A percentile compares a stretch with the other conserved stretches of the same genome.
These are phyloP conservation scores for Eucalyptus globulus DNA, from an alignment of 345 rosid species.

Conservation along the genomic window DNA sequence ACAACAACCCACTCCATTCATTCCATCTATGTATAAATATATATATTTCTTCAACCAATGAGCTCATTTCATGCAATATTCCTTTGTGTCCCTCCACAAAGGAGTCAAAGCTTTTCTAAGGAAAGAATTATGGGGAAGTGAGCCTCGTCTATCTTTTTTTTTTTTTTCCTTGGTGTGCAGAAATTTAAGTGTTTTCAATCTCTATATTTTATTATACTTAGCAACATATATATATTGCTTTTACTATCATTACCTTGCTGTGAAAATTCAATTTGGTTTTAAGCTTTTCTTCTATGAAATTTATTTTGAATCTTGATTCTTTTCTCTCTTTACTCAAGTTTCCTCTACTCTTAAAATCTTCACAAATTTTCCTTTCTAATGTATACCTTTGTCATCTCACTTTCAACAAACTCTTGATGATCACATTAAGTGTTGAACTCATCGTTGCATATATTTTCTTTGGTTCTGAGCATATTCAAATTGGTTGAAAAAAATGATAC, in stretches of 20 bases:
- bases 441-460: not conserved
- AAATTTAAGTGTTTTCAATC: not conserved
- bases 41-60: not conserved
- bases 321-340: not conserved
- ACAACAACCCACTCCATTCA: not conserved
- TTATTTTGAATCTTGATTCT: not conserved
- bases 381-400: not conserved
- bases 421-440: not conserved
- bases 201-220: not conserved
- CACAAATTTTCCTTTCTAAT: not conserved
- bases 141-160: not conserved
- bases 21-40: not conserved
- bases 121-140: not conserved
- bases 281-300: not conserved
- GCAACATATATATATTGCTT: not conserved
- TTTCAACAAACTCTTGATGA: not conserved
- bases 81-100: not conserved
- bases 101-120: not conserved
- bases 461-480: not conserved
- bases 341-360: not conserved
- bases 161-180: not conserved
- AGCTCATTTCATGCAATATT: not conserved
- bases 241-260: not conserved
- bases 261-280: not conserved
- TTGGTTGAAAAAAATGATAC: not conserved